Base-by-base conservation (phyloP, 805 yeast genomes). In the Pachysolen tannophilus region DNA sequence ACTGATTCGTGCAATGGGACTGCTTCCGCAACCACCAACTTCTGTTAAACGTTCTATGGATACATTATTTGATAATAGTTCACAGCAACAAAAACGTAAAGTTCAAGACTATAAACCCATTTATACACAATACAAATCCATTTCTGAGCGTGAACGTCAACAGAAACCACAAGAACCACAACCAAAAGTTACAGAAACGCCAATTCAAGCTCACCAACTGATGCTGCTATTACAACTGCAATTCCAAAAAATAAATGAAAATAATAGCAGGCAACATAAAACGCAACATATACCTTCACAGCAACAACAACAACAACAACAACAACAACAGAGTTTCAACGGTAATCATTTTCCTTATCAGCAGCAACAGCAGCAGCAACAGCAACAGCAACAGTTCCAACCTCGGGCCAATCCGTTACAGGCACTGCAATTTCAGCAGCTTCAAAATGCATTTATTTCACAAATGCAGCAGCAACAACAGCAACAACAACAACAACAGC, bases 391-490 rank as follows among this genome's bases (percentile, higher is more conserved):
- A 19, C 47, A 40, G 25, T 33, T 23, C 15, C 44, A 31, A 16
- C 41, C 30, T 19, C 49, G 47, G 8, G 25, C 28, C 24, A 28
- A 23, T 28, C 7, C n/a, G 14, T 16, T 17, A 15, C 28, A 21
- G 28, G 24, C 24, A 20, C 26, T 9, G 27, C 35, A 30, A 18
- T 20, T 20, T 20, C 27, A 37, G 10, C 35, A 33, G 23, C 32
- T 28, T 15, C 25, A 37, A 14, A 6, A 30, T 16, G 26, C 21
- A 10, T 32, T 43, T 34, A 26, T 44, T 16, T 46, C 45, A 8
- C 55, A 49, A 32, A 33, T 44, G 31, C 53, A 48, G 24, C 55
- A 53, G 18, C 42, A 31, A 20, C 44, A 30, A 18, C 34, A 29
- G 14, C 30, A 13, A 16, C 34, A 23, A 15, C 33, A 13, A 14